Base-by-base conservation (phyloP, 352 stramenopile species). In the Globisporangium iwayamae region DNA sequence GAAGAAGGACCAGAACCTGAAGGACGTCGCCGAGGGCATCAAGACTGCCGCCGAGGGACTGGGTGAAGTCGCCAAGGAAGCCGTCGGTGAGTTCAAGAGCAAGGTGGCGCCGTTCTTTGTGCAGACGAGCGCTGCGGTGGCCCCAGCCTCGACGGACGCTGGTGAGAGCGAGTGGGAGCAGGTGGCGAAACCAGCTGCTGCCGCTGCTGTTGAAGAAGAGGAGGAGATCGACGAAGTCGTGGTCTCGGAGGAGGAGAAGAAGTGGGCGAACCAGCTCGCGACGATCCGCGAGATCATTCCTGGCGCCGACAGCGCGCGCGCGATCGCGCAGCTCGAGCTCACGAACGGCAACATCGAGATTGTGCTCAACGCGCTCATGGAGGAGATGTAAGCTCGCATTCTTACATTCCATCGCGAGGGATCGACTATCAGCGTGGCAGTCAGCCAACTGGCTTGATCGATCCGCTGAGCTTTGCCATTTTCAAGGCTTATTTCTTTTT, bases 241-340 rank as follows among this genome's bases (percentile, higher is more conserved):
- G 0, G 56, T 78, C 53, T 82, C 75, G 65, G 72, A 76, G 34
- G 82, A 88, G 22, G 86, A 91, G 70, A 67, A 85, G 53, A 91
- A 93, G 71, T 94, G 84, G 84, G 75, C 78, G 28, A 60, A 68
- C 0, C 73, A 91, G 62, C 70, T 94, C 28, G 74, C 71, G 45
- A 82, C 84, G 72, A 74, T 94, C 56, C 83, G 71, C 47, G 78
- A 89, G 71, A 89, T 93, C 60, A 76, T 94, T 53, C 86, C 86
- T 0, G 71, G 68, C 18, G 80, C 79, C 10, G 76, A 90, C 28
- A 65, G 77, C 10, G 57, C 61, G 18, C 43, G 66, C 32, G 65
- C 85, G 36, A 83, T 93, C 60, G 78, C 84, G 45, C 74, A 74
- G 64, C 73, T 94, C 56, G 84, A 93, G 75, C 80, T 43, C 1